Conservation (phyloP, 768 basidiomycete species). For the Boletus pseudopeckii region DNA sequence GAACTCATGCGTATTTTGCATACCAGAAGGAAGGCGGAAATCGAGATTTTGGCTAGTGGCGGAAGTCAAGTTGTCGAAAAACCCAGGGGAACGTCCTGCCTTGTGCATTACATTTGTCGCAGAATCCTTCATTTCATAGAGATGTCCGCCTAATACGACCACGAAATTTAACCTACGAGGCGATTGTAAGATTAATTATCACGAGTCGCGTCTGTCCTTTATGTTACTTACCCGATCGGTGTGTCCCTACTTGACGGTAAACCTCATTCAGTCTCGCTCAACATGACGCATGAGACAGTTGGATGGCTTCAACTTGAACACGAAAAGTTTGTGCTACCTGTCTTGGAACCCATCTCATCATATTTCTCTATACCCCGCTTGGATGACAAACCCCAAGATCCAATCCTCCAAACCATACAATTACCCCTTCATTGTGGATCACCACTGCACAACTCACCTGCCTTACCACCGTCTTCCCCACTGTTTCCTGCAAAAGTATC, state of each 20-base stretch:
- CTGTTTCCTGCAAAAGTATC: background rate
- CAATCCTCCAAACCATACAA: constrained; percentile 61
- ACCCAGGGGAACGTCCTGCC: constrained; percentile 10
- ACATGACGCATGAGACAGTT: constrained; percentile 2
- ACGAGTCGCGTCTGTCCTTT: too few species aligned
- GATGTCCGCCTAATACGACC: constrained; percentile 16
- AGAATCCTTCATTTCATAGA: constrained; percentile 26
- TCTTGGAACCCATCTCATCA: constrained; percentile 40
- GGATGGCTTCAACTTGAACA: constrained; percentile 18
- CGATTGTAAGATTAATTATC: too few species aligned
- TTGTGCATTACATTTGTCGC: constrained; percentile 28
- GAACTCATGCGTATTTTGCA: constrained; percentile 82
- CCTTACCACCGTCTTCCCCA: background rate
- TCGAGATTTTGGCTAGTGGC: constrained; percentile 56
- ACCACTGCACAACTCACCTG: background rate
- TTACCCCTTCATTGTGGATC: constrained; percentile 1
- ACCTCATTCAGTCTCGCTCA: background rate
- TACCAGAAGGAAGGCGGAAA: constrained; percentile 87
- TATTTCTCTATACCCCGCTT: constrained; percentile 64
- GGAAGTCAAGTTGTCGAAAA: constrained; percentile 1
- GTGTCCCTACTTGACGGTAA: background rate
- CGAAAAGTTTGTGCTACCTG: constrained; percentile 17
- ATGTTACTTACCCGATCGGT: too few species aligned
- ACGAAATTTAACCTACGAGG: too few species aligned
- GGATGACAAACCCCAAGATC: constrained; percentile 72